These are phyloP conservation scores for Peronospora tabacina DNA, from an alignment of 352 stramenopile species.

Conservation along the genomic window DNA sequence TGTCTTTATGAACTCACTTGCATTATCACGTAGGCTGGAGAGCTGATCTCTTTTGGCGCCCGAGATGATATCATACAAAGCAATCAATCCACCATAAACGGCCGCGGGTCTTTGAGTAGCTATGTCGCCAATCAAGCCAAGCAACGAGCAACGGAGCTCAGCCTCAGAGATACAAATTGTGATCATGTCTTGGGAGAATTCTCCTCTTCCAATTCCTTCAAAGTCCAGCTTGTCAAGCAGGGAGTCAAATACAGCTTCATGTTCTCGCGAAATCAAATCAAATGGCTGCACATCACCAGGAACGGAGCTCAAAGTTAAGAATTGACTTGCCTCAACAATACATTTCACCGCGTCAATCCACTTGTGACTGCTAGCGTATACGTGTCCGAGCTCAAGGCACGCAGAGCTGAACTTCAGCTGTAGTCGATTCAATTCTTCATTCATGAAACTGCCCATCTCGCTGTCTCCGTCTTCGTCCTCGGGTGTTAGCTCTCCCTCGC, in stretches of 20 bases:
- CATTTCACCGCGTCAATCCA: conserved; percentile 35
- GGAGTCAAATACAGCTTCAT: conserved; percentile 28
- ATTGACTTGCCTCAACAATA: conserved; percentile 45
- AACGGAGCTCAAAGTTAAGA: conserved; percentile 32
- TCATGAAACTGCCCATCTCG: conserved; percentile 65
- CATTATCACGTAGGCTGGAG: conserved; percentile 4
- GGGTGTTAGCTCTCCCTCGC: conserved; percentile 10
- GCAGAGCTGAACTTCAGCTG: conserved; percentile 71
- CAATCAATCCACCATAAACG: conserved; percentile 19
- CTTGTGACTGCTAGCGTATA: conserved; percentile 31
- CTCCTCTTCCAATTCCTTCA: conserved; percentile 43
- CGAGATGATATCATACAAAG: conserved; percentile 42
- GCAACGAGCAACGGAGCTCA: conserved; percentile 54
- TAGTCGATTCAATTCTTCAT: conserved; percentile 63
- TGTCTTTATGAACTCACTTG: conserved; percentile 10
- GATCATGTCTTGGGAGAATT: conserved; percentile 22
- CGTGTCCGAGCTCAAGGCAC: conserved; percentile 47
- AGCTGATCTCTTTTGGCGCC: conserved; percentile 35
- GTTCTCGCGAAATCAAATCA: conserved; percentile 10
- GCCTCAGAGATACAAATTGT: conserved; percentile 36
- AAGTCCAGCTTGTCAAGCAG: conserved; percentile 59
- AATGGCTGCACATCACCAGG: conserved; percentile 27
- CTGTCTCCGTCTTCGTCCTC: conserved; percentile 29
- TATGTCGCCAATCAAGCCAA: conserved; percentile 66
- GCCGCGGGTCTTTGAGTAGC: conserved; percentile 36